Evolutionary conservation across 805 yeast species (phyloP).

Genomic region (Wickerhamomyces pijperi): DNA sequence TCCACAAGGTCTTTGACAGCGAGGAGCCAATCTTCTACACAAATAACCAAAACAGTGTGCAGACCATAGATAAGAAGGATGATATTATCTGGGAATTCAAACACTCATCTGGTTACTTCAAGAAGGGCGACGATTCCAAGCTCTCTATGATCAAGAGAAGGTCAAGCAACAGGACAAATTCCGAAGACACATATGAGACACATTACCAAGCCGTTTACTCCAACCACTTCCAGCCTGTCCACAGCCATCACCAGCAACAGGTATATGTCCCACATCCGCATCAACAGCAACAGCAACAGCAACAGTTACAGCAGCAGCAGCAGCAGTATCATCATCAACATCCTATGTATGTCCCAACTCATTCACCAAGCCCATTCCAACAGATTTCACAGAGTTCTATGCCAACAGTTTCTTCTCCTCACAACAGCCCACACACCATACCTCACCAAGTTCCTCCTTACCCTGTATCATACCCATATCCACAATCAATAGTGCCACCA

Average conservation of each 20-base stretch:
- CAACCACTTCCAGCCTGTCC: neutral
- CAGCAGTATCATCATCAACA: constrained; percentile 4
- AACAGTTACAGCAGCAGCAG: constrained; percentile 3
- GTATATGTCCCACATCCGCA: neutral
- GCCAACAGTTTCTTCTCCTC: too few species aligned
- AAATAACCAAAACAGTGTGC: neutral
- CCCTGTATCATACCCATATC: too few species aligned
- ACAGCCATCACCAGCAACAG: constrained; percentile 2
- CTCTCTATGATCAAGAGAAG: constrained; percentile 62
- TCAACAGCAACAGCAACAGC: neutral
- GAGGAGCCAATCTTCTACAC: constrained; percentile 3
- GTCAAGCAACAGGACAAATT: constrained; percentile 11
- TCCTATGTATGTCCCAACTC: constrained; percentile 3
- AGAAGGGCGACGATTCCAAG: constrained; percentile 59
- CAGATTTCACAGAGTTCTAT: too few species aligned
- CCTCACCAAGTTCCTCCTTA: too few species aligned
- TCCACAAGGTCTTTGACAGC: constrained; percentile 54
- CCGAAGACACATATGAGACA: constrained; percentile 8
- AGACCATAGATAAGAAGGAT: constrained; percentile 11
- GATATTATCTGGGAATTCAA: constrained; percentile 62
- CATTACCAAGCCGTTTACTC: neutral
- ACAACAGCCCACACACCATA: too few species aligned
- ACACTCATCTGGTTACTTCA: constrained; percentile 62
- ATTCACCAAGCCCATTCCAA: neutral
- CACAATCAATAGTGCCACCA: too few species aligned